These are phyloP conservation scores for Lichtheimia corymbifera DNA, from an alignment of 371 early-diverging fungal species.

Conservation along the genomic window DNA sequence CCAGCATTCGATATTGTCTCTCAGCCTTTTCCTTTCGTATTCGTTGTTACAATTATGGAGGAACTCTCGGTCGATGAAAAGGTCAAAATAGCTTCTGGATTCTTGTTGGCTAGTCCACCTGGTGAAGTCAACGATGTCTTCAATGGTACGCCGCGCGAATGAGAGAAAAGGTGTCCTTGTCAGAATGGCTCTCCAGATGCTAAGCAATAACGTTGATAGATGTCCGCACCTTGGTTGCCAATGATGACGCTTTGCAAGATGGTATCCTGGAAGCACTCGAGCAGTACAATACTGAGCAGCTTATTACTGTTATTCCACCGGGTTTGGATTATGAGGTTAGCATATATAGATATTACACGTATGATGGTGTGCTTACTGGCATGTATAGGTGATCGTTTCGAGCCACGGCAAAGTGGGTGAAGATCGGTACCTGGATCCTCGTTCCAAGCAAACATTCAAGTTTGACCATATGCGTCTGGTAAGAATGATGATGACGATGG, in stretches of 20 bases:
- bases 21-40: too few relatives aligned
- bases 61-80: constrained; percentile 54
- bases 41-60: not conserved
- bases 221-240: constrained; percentile 80
- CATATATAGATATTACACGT: not conserved
- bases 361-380: not conserved
- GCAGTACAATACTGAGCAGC: constrained; percentile 86
- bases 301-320: constrained; percentile 68
- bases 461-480: constrained; percentile 79
- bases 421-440: constrained; percentile 75
- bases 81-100: constrained; percentile 78
- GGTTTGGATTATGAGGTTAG: constrained; percentile 63
- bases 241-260: constrained; percentile 78
- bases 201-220: constrained; percentile 52
- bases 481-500: constrained; percentile 5
- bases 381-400: constrained; percentile 67
- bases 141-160: constrained; percentile 65
- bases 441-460: constrained; percentile 62
- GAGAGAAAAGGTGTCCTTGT: too few relatives aligned
- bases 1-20: too few relatives aligned
- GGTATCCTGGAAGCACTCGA: constrained; percentile 73
- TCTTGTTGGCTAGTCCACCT: constrained; percentile 88
- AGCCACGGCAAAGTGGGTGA: constrained; percentile 67
- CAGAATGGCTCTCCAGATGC: too few relatives aligned
- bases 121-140: constrained; percentile 97